phyloP scores from a whole-genome alignment of 805 yeast genomes.

The Saccharomyces mikatae region DNA sequence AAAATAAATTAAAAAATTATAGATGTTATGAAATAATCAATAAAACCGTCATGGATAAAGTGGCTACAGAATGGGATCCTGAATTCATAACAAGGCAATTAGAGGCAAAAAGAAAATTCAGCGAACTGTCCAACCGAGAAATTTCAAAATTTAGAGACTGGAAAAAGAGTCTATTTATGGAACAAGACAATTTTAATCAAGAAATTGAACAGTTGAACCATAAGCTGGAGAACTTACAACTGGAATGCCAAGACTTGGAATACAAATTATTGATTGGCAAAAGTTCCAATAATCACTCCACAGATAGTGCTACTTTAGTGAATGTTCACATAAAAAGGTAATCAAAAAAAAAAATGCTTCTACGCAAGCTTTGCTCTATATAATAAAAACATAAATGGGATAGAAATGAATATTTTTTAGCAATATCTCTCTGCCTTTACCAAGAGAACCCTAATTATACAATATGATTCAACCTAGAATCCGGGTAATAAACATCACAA shows the following conservation, averaged over 20 bases:
- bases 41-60: conserved; percentile 33
- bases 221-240: conserved; percentile 33
- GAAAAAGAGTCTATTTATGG: conserved; percentile 46
- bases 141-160: conserved; percentile 54
- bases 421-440: neutral
- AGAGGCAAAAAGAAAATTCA: conserved; percentile 37
- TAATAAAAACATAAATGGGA: neutral
- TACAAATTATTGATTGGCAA: conserved; percentile 6
- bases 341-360: neutral
- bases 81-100: conserved; percentile 39
- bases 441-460: neutral
- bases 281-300: neutral
- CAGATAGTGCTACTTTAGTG: neutral
- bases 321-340: neutral
- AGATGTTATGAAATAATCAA: conserved; percentile 33
- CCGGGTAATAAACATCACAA: neutral
- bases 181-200: conserved; percentile 48
- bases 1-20: conserved; percentile 33
- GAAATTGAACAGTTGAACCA: conserved; percentile 42
- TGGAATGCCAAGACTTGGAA: conserved; percentile 21
- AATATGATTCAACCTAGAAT: neutral
- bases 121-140: conserved; percentile 38
- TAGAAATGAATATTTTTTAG: neutral
- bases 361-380: neutral
- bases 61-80: conserved; percentile 39